These are phyloP conservation scores for Vachellia pachyceras DNA, from an alignment of 306 rosid genomes.

Conservation along the genomic window DNA sequence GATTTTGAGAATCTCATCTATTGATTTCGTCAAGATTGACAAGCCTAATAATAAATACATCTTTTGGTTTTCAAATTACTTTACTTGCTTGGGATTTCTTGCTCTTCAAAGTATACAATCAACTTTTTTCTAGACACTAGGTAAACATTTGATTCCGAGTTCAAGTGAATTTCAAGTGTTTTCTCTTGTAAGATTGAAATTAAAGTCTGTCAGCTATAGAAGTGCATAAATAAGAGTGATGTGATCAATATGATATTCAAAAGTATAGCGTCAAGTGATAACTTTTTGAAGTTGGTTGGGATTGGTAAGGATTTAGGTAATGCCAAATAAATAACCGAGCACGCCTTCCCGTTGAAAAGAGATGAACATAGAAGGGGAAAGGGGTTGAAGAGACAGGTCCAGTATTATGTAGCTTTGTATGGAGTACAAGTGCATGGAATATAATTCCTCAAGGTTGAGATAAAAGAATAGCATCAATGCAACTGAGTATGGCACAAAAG, in stretches of 20 bases:
- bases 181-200: background rate
- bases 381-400: background rate
- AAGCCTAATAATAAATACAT: background rate
- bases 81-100: no score
- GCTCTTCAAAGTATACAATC: no score
- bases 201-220: background rate
- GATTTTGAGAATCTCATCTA: background rate
- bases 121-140: background rate
- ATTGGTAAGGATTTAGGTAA: constrained; percentile 8
- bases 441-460: no score
- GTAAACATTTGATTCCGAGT: background rate
- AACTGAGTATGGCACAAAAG: no score
- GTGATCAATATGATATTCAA: constrained; percentile 4
- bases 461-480: no score
- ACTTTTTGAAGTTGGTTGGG: constrained; percentile 9
- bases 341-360: background rate
- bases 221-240: background rate
- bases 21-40: background rate
- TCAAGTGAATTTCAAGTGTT: background rate
- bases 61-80: background rate
- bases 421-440: background rate
- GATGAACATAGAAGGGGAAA: background rate
- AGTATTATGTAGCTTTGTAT: background rate
- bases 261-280: background rate
- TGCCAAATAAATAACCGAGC: background rate